Evolutionary conservation across 352 stramenopile genomes (phyloP).

Genomic region (Peronospora belbahrii): DNA sequence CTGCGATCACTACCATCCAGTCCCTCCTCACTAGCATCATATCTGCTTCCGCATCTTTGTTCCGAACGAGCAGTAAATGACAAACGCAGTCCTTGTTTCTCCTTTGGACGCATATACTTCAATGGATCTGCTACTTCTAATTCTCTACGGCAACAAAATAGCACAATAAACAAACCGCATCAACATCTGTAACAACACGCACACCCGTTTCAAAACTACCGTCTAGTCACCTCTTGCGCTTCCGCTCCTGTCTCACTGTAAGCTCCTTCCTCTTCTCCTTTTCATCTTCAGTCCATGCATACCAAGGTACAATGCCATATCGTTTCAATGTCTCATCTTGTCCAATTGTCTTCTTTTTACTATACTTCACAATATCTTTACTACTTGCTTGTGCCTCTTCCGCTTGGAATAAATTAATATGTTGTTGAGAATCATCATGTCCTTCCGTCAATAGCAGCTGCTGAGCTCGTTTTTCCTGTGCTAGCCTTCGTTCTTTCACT

Average conservation of each 20-base stretch:
- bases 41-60: neutral
- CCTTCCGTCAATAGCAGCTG: conserved; percentile 9
- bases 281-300: conserved; percentile 19
- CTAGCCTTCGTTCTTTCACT: conserved; percentile 15
- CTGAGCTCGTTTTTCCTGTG: conserved; percentile 37
- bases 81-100: conserved; percentile 3
- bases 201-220: neutral
- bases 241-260: conserved; percentile 23
- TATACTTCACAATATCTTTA: neutral
- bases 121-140: conserved; percentile 30
- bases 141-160: conserved; percentile 24
- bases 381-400: conserved; percentile 13
- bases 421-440: conserved; percentile 1
- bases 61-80: neutral
- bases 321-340: conserved; percentile 27
- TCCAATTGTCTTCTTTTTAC: neutral
- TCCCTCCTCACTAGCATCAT: conserved; percentile 10
- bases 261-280: conserved; percentile 2
- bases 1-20: conserved; percentile 19
- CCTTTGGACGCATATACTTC: conserved; percentile 32
- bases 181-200: neutral
- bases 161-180: neutral
- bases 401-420: conserved; percentile 39
- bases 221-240: conserved; percentile 28
- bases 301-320: conserved; percentile 36